A percentile compares a stretch with the other conserved stretches of the same genome.
Conservation (phyloP, 2,329 filamentous ascomycete genomes). For the Penicillium concentricum region DNA sequence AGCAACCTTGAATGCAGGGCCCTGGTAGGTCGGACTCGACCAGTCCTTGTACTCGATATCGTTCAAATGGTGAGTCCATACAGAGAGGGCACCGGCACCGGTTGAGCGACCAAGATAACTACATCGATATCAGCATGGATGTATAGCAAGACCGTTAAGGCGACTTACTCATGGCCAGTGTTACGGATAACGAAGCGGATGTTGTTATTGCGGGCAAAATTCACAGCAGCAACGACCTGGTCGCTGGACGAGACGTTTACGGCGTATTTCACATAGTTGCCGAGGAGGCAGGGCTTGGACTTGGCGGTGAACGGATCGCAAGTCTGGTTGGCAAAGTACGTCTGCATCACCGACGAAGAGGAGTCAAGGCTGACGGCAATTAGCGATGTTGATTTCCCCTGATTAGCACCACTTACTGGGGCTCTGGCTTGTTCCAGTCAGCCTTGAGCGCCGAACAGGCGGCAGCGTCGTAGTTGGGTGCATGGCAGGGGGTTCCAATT, state of each 20-base stretch:
- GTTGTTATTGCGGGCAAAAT: slow-evolving; percentile 51
- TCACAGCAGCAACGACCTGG: slow-evolving; percentile 31
- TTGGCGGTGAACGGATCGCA: slow-evolving; percentile 32
- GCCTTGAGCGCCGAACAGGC: slow-evolving; percentile 20
- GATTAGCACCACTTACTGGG: slow-evolving; percentile 22
- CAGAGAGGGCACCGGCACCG: slow-evolving; percentile 52
- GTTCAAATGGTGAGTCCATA: slow-evolving; percentile 37
- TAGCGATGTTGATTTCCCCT: not conserved
- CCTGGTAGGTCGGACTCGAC: slow-evolving; percentile 46
- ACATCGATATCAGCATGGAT: not conserved
- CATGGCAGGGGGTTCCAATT: slow-evolving; percentile 40
- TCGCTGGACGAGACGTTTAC: slow-evolving; percentile 34
- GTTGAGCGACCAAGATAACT: slow-evolving; percentile 56
- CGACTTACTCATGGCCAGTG: slow-evolving; percentile 42
- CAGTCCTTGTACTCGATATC: slow-evolving; percentile 35
- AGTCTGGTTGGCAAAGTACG: slow-evolving; percentile 33
- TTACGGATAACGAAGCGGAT: slow-evolving; percentile 51
- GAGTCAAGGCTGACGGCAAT: slow-evolving; percentile 20
- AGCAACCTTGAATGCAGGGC: slow-evolving; percentile 53
- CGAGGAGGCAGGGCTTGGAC: slow-evolving; percentile 25
- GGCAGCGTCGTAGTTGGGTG: slow-evolving; percentile 23
- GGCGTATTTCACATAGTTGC: slow-evolving; percentile 35
- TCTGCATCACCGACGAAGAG: slow-evolving; percentile 35
- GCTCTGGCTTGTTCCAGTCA: slow-evolving; percentile 29
- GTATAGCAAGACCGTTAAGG: too few relatives aligned